Conservation (phyloP, 805 yeast species). For the Hanseniaspora thailandica region DNA sequence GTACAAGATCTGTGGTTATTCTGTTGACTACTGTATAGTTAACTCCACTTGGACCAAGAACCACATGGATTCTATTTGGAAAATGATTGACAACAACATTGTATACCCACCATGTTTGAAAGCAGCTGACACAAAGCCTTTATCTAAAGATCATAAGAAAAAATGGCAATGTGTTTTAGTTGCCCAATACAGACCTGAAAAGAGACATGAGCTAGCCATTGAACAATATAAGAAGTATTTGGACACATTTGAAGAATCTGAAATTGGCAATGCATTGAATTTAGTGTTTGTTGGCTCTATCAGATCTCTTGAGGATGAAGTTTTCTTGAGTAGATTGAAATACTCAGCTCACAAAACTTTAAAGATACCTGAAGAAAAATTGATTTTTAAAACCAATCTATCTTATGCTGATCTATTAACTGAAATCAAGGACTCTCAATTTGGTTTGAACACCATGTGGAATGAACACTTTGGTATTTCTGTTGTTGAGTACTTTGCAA, state of each 20-base stretch:
- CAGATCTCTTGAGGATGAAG: constrained; percentile 54
- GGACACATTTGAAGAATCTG: constrained; percentile 14
- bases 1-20: constrained; percentile 57
- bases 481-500: constrained; percentile 80
- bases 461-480: constrained; percentile 98
- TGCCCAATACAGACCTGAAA: constrained; percentile 94
- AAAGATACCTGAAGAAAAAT: constrained; percentile 32
- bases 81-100: constrained; percentile 32
- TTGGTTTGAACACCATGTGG: constrained; percentile 97
- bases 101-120: constrained; percentile 81
- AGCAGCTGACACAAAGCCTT: constrained; percentile 16
- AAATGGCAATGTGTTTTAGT: constrained; percentile 33
- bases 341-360: constrained; percentile 32
- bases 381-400: constrained; percentile 59
- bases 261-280: constrained; percentile 33
- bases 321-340: constrained; percentile 42
- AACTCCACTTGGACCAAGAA: constrained; percentile 88
- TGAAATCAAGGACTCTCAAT: constrained; percentile 44
- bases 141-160: constrained; percentile 25
- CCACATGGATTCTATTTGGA: constrained; percentile 63
- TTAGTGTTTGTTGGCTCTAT: constrained; percentile 76
- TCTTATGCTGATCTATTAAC: constrained; percentile 50
- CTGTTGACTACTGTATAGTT: constrained; percentile 52
- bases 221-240: constrained; percentile 50
- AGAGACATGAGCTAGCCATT: constrained; percentile 67